Evolutionary conservation across 108 stramenopile species (phyloP).

Genomic region (Pseudonitzschia multistriata): DNA sequence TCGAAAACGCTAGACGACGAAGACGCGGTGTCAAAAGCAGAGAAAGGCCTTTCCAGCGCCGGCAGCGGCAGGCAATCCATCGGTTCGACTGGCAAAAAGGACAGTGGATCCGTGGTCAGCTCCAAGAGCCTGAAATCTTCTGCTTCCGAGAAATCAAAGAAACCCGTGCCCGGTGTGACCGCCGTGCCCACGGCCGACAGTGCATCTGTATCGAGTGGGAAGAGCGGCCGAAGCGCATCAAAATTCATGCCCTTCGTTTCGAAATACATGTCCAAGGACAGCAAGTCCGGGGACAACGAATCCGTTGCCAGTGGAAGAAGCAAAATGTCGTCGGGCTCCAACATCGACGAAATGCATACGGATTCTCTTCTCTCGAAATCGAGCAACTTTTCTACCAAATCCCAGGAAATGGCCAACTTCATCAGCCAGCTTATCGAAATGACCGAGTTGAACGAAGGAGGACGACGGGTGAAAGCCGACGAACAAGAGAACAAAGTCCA

Average conservation of each 20-base stretch:
- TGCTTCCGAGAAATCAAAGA: background rate
- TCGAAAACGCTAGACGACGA: background rate
- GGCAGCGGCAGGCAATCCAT: too few species aligned
- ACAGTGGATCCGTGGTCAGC: background rate
- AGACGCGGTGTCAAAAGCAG: background rate
- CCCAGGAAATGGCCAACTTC: background rate
- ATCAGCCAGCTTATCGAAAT: conserved; percentile 5
- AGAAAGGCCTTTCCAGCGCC: background rate
- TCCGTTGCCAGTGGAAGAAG: background rate
- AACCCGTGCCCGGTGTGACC: background rate
- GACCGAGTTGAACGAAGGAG: conserved; percentile 21
- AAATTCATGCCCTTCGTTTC: background rate
- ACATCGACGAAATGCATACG: background rate
- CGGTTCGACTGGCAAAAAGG: background rate
- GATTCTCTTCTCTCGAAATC: background rate
- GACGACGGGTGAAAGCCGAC: conserved; percentile 14
- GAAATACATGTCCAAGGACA: background rate
- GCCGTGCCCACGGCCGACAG: background rate
- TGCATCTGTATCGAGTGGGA: conserved; percentile 1
- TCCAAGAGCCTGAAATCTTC: background rate
- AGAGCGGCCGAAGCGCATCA: background rate
- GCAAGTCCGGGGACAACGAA: background rate
- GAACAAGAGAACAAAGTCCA: conserved; percentile 21
- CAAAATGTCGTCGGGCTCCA: background rate
- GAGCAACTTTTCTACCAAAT: background rate